Base-by-base conservation (phyloP, 495 filamentous ascomycete species). In the Stereocaulon alpinum region DNA sequence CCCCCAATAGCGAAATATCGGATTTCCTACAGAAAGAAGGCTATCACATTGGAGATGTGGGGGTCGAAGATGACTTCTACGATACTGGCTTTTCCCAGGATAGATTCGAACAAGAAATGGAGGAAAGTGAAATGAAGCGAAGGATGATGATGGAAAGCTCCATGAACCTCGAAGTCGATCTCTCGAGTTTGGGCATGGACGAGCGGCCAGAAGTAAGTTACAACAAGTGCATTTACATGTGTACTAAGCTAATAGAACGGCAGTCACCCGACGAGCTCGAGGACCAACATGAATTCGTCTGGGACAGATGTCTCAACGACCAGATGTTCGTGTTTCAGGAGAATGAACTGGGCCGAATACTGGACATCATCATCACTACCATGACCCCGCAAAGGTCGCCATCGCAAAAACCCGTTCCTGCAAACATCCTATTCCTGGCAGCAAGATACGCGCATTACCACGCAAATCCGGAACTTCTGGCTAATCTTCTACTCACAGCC, bases 301-400 rank as follows among this genome's bases (percentile, higher is more conserved):
- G 93, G 93, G 87, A 89, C 66, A 79, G 85, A 67, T 99, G 93
- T 72, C 74, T 95, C 47, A 90, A 95, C 67, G 93, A 99, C 70
- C 93, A 99, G 68, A 99, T 99, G 93, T 99, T 99, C 66, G 93
- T 99, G 27, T 97, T 99, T 70, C 94, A 97, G 73, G 94, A 99
- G 56, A 82, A 81, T 66, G 94, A 97, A 61, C 73, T 99, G 49
- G 85, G 88, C 54, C 82, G 84, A 56, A 95, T 97, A 60, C 80
- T 99, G 54, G 88, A 95, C 65, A 90, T 99, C 48, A 84, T 96
- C 66, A 95, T 99, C 67, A 97, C 93, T 58, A 90, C 94, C 70
- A 99, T 99, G 93, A 91, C 89, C 0, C 93, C 93, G 0, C 91
- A 96, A 71, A 79, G 93, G 61, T 95, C 92, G 22, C 89, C 91